Evolutionary conservation across 2,329 filamentous ascomycete species (phyloP), one percentile per base, ranked within the genome.

Genomic region (Didymella pomorum): DNA sequence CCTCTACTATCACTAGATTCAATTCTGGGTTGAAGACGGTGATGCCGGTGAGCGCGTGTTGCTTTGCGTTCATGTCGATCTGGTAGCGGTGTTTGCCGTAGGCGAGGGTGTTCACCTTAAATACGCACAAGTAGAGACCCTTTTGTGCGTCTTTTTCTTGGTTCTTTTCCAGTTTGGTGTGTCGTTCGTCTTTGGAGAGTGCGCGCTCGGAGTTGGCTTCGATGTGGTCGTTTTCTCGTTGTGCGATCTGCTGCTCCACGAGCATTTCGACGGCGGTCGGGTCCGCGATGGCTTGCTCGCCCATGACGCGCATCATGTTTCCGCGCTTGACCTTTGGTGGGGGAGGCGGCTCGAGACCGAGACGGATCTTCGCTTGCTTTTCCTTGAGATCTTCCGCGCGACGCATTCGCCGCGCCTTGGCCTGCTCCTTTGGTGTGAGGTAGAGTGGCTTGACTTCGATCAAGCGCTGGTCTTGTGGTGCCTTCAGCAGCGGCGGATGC

Each of bases 301-400:
- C 95, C 55, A 97, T 84, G 28, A 99, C 95, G 57, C 93, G 89
- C 95, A 99, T 99, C 73, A 99, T 86, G 76, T 99, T 99, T 57
- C 90, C 91, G 78, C 96, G 96, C 80, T 97, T 98, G 67, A 99
- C 92, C 79, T 98, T 99, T 11, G 95, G 94, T 25, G 93, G 90
- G 26, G 93, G 93, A 20, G 94, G 92, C 3, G 93, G 92, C 60
- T 94, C 89, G 14, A 99, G 84, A 20, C 95, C 95, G 11, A 99
- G 82, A 58, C 94, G 86, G 62, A 98, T 95, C 81, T 99, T 98
- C 35, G 94, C 93, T 78, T 99, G 95, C 73, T 93, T 89, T 78
- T 99, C 96, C 76, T 98, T 98, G 63, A 96, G 82, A 63, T 97
- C 92, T 39, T 91, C 93, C 86, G 94, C 94, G 64, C 96, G 88